Percentiles rank a stretch among this genome's conserved stretches.
These are phyloP conservation scores for Paracamarosporium sp. DNA, from an alignment of 2,329 filamentous ascomycete genomes.

Conservation along the genomic window DNA sequence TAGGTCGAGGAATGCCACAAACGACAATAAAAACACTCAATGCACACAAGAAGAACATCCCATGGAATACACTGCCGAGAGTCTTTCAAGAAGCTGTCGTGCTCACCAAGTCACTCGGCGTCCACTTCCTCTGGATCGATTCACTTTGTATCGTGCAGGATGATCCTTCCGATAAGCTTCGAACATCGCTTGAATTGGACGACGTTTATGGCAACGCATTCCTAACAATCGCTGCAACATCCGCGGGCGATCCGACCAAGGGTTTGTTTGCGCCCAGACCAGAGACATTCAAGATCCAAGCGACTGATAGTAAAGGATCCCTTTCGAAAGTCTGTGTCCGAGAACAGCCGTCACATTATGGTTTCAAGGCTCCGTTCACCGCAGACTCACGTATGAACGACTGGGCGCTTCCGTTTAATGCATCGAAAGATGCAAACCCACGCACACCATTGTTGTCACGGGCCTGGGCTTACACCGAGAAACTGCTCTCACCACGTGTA, in stretches of 20 bases:
- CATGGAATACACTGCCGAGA: conserved; percentile 36
- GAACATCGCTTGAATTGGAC: conserved; percentile 36
- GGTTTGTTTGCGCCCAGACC: conserved; percentile 33
- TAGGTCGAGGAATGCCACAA: conserved; percentile 32
- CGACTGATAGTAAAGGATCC: conserved; percentile 40
- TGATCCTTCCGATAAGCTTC: conserved; percentile 32
- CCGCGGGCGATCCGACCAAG: conserved; percentile 34
- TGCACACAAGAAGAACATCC: conserved; percentile 34
- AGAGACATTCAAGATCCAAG: conserved; percentile 41
- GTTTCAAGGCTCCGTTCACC: conserved; percentile 44
- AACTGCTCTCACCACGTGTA: conserved; percentile 38
- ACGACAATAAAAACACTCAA: conserved; percentile 36
- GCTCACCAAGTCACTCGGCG: conserved; percentile 42
- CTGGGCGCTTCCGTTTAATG: conserved; percentile 43
- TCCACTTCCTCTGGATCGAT: conserved; percentile 47
- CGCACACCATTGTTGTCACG: conserved; percentile 41
- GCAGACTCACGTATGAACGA: conserved; percentile 43
- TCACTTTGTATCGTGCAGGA: conserved; percentile 42
- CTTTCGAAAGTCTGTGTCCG: conserved; percentile 39
- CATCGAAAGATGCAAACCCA: conserved; percentile 33
- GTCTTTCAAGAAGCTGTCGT: conserved; percentile 44
- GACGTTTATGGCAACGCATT: conserved; percentile 41
- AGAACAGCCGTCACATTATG: conserved; percentile 45
- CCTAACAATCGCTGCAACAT: conserved; percentile 43
- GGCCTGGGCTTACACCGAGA: conserved; percentile 43